Base-by-base conservation (phyloP, 768 basidiomycete genomes). In the Leccinum pellstonianum region DNA sequence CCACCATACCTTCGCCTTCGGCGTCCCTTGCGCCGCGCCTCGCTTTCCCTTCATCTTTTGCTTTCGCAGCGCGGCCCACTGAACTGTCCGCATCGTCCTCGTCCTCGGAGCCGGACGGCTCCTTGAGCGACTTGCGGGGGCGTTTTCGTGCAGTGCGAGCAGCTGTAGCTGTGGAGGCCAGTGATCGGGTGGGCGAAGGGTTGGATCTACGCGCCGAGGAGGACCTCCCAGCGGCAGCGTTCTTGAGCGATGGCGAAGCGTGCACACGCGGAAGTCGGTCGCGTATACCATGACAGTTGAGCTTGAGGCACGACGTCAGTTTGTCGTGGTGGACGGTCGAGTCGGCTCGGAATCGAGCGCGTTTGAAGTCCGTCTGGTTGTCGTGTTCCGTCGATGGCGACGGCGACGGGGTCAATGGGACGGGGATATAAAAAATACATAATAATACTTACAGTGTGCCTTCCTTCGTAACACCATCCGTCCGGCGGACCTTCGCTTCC, bases 401-500 rank as follows among this genome's bases (percentile, higher is more conserved):
- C 10, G 25, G 57, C 61, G 47, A 49, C 23, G 55, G 55, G 23
- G 38, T 53, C 47, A 29, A 43, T 10, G 35, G 15, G 4, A 7
- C 3, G 23, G 17, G 15, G 38, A 31, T 19, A 6, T 25, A 23
- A 43, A 12, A 21, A 21, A 21, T 21, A 21, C 21, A 21, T 21
- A 15, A 50, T 14, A n/a, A 10, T 5, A 53, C 68, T 59, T 47
- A 80, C 84, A 8, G 90, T 91, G 70, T 93, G 90, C 70, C 80
- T 83, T 4, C 90, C 90, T 70, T 92, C 90, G 66, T 91, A 92
- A 66, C 90, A 93, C 89, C 89, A 93, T 1, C 90, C 91, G 68
- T 91, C 88, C 1, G 90, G 91, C 1, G 91, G 90, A 0, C 90
- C 90, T 76, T 87, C 87, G 62, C 90, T 87, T 1, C 91, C 90